Percentiles rank a stretch among this genome's conserved stretches.
phyloP scores from a whole-genome alignment of 2,329 filamentous ascomycete species.

The Aureobasidium mangrovei region DNA sequence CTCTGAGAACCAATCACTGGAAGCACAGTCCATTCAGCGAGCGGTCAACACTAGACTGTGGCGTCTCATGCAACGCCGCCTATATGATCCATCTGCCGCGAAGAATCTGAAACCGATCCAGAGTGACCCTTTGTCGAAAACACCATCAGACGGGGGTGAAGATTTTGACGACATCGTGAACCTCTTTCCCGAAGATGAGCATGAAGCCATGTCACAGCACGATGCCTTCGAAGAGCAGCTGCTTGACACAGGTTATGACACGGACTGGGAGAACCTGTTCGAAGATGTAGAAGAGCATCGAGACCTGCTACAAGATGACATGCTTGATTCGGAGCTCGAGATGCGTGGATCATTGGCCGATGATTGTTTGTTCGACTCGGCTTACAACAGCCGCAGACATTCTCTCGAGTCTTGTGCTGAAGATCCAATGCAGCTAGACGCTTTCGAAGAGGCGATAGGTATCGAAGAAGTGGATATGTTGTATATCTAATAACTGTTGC shows the following conservation, averaged over 20 bases:
- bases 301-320: background rate
- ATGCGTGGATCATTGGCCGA: background rate
- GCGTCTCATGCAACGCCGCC: constrained; percentile 13
- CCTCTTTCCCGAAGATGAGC: background rate
- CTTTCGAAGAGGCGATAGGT: too few relatives aligned
- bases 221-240: background rate
- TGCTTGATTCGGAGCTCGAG: background rate
- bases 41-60: constrained; percentile 14
- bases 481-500: background rate
- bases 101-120: background rate
- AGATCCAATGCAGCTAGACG: too few relatives aligned
- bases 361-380: too few relatives aligned
- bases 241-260: background rate
- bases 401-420: too few relatives aligned
- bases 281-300: background rate
- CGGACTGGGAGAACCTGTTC: constrained; percentile 2
- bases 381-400: too few relatives aligned
- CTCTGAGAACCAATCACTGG: background rate
- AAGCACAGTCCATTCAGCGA: constrained; percentile 1
- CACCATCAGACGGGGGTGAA: background rate
- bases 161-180: background rate
- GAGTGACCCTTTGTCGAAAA: background rate
- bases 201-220: background rate
- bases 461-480: background rate
- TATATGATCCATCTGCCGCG: constrained; percentile 1